Evolutionary conservation across 75 land plant species (phyloP).

Genomic region (Pinus tabuliformis): DNA sequence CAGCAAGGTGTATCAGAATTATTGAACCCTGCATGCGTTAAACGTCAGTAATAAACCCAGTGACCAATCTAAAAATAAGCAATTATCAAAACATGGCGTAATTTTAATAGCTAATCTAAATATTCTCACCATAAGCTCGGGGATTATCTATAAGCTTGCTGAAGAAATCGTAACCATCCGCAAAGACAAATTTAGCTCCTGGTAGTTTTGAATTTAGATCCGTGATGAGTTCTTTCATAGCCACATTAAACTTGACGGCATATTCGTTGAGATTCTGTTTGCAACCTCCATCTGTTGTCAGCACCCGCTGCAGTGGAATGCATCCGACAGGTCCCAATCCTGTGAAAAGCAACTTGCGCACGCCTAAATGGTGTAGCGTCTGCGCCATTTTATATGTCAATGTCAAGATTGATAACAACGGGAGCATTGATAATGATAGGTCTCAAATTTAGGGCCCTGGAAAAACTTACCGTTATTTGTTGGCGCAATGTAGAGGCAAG

Average conservation of each 20-base stretch:
- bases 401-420: neutral
- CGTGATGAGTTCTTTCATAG: constrained; percentile 17
- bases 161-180: constrained; percentile 68
- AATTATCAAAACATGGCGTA: neutral
- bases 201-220: constrained; percentile 46
- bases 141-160: constrained; percentile 55
- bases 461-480: constrained; percentile 44
- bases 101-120: neutral
- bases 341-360: constrained; percentile 54
- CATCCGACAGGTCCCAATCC: constrained; percentile 95
- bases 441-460: neutral
- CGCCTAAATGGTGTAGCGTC: constrained; percentile 64
- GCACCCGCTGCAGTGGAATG: constrained; percentile 71
- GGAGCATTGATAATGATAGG: neutral
- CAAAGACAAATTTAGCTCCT: constrained; percentile 53
- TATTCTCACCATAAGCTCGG: constrained; percentile 44
- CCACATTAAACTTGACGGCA: constrained; percentile 58
- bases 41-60: neutral
- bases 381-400: constrained; percentile 3
- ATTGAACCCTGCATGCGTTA: constrained; percentile 54
- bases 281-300: constrained; percentile 61
- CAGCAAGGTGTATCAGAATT: constrained; percentile 77
- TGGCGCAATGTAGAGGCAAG: constrained; percentile 37
- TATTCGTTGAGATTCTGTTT: constrained; percentile 61
- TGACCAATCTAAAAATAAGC: neutral